Evolutionary conservation across 2,329 filamentous ascomycete species (phyloP).

Genomic region (Pleoardoris graminearum): DNA sequence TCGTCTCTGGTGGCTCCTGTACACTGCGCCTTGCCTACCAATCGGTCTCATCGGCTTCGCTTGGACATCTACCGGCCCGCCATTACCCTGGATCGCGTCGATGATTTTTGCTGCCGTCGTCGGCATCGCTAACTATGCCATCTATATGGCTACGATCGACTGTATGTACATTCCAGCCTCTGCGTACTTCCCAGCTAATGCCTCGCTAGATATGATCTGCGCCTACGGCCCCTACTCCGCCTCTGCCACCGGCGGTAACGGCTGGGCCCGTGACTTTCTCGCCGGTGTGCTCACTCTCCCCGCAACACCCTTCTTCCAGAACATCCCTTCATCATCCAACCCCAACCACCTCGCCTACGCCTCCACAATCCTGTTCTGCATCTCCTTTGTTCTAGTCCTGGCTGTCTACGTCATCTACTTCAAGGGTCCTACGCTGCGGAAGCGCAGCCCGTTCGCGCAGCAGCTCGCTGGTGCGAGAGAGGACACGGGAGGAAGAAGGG

Average conservation of each 20-base stretch:
- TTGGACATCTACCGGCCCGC: conserved; percentile 67
- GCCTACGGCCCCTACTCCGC: conserved; percentile 75
- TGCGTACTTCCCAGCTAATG: background rate
- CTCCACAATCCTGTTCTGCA: conserved; percentile 58
- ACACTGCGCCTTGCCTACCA: conserved; percentile 62
- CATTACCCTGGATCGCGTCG: conserved; percentile 69
- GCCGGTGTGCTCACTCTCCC: conserved; percentile 73
- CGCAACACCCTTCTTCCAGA: conserved; percentile 62
- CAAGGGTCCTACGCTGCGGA: conserved; percentile 59
- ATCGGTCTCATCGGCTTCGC: conserved; percentile 74
- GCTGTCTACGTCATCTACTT: conserved; percentile 55
- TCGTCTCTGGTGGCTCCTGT: conserved; percentile 69
- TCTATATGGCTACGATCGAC: conserved; percentile 79
- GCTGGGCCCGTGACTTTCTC: conserved; percentile 74
- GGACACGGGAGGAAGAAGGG: conserved; percentile 38
- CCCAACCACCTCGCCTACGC: conserved; percentile 56
- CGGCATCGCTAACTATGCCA: conserved; percentile 71
- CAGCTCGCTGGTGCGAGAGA: conserved; percentile 42
- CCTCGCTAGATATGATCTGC: conserved; percentile 62
- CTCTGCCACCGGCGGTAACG: conserved; percentile 77
- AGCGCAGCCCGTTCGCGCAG: conserved; percentile 58
- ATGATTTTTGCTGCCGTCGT: conserved; percentile 69
- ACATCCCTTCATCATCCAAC: conserved; percentile 33
- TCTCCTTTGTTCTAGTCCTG: conserved; percentile 52
- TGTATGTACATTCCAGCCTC: conserved; percentile 51